Evolutionary conservation across 768 basidiomycete species (phyloP), one percentile per base, ranked within the genome.

Genomic region (Psilocybe azurescens): DNA sequence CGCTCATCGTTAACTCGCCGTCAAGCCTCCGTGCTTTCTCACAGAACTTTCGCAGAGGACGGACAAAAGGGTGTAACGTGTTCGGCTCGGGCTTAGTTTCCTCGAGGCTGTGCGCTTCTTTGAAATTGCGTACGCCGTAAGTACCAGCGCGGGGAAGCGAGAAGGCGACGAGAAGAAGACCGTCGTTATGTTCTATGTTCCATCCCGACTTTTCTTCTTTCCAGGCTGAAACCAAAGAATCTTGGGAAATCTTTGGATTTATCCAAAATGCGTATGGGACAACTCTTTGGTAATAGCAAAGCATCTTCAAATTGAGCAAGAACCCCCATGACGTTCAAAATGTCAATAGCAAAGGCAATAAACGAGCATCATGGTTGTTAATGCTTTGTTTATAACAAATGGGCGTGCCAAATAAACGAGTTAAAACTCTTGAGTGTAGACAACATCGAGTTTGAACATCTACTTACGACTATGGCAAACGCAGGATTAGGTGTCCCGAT

Each of bases 401-500:
- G 56, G 18, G 44, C 10, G 49, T 47, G 53, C 18, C 59, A 59
- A 56, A 59, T 49, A 53, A 33, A 14, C 20, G n/a, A 52, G 30
- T 28, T 20, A 50, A 50, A 50, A 50, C 24, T 50, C 49, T 39
- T 29, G 51, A 29, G 8, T 24, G n/a, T 32, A 20, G 18, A 51
- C 49, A 28, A 14, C 9, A 14, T 52, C 47, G 24, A 39, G 8
- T 39, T 47, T 49, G 33, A 48, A 41, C 60, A 63, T 62, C 28
- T 10, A 36, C 52, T 68, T 64, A 72, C 69, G 36, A 78, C 72
- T 59, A 84, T 84, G 83, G 77, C 80, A 47, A 83, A 69, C 66
- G 73, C 88, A 74, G 88, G 93, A 65, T 85, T 97, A 63, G 96
- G 96, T 74, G 93, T 98, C 60, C 97, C 97, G 63, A 92, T 97